Evolutionary conservation across 2,329 filamentous ascomycete genomes (phyloP).

Genomic region (Periconia sp.): DNA sequence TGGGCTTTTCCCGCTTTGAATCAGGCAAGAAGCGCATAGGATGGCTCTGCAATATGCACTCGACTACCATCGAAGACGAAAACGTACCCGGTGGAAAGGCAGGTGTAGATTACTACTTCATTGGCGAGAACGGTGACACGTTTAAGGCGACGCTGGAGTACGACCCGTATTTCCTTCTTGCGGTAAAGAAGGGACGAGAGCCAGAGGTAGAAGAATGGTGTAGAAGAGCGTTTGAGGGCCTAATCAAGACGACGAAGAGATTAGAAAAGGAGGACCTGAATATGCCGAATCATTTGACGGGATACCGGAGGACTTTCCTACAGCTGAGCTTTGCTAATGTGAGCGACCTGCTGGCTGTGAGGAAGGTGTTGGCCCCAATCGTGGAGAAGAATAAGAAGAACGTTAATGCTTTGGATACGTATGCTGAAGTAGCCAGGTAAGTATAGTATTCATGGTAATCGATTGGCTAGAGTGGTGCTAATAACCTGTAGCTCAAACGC

Average conservation of each 20-base stretch:
- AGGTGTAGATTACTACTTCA: slow-evolving; percentile 96
- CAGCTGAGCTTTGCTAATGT: slow-evolving; percentile 89
- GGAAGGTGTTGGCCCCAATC: slow-evolving; percentile 83
- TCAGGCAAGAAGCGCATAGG: slow-evolving; percentile 83
- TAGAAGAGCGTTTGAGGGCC: slow-evolving; percentile 76
- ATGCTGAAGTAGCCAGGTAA: slow-evolving; percentile 91
- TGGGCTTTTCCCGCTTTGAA: slow-evolving; percentile 94
- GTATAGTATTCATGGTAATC: slow-evolving; percentile 38
- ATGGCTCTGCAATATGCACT: slow-evolving; percentile 95
- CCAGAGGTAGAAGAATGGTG: slow-evolving; percentile 96
- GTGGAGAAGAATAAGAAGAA: slow-evolving; percentile 97
- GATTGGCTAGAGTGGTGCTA: slow-evolving; percentile 14
- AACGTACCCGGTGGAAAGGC: slow-evolving; percentile 83
- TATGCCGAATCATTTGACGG: slow-evolving; percentile 94
- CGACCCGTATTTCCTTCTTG: slow-evolving; percentile 94
- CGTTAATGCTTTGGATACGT: slow-evolving; percentile 96
- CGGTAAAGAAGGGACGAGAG: slow-evolving; percentile 86
- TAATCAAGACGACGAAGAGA: slow-evolving; percentile 77
- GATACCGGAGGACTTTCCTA: slow-evolving; percentile 86
- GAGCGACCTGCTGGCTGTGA: slow-evolving; percentile 80
- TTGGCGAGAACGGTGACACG: slow-evolving; percentile 73
- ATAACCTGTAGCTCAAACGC: slow-evolving; percentile 66
- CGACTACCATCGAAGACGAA: slow-evolving; percentile 84
- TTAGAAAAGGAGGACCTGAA: slow-evolving; percentile 91
- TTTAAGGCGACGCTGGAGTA: slow-evolving; percentile 98